Conservation (phyloP, 179 eudicot species). For the Beta macrorhiza region DNA sequence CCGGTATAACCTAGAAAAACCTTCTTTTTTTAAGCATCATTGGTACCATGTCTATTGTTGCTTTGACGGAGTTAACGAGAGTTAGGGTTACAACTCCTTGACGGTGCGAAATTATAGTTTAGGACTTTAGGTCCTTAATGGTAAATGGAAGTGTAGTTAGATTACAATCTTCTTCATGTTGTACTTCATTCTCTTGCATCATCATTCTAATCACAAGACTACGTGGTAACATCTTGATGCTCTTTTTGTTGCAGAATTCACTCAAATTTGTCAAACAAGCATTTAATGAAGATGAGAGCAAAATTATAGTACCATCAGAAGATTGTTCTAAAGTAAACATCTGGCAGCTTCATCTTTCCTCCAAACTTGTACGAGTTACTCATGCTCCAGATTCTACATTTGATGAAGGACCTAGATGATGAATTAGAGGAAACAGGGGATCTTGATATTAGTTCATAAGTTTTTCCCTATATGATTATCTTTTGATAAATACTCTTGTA, state of each 20-base stretch:
- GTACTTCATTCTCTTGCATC: not conserved
- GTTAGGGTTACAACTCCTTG: too few species aligned
- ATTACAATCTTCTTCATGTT: not conserved
- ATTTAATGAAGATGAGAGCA: slow-evolving; percentile 71
- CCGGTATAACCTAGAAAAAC: too few species aligned
- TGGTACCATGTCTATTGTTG: too few species aligned
- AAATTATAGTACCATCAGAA: slow-evolving; percentile 58
- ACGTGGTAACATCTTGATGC: not conserved
- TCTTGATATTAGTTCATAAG: not conserved
- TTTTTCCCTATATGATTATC: not conserved
- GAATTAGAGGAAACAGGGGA: not conserved
- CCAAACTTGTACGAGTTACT: slow-evolving; percentile 22
- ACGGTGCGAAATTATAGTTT: too few species aligned
- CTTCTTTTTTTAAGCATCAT: too few species aligned
- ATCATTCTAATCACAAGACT: not conserved
- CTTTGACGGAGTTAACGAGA: too few species aligned
- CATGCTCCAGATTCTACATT: slow-evolving; percentile 11
- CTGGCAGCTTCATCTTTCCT: slow-evolving; percentile 58
- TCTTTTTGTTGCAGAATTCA: slow-evolving; percentile 51
- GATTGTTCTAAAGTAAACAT: slow-evolving; percentile 76
- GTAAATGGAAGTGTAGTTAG: too few species aligned
- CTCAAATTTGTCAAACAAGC: slow-evolving; percentile 77
- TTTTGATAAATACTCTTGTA: not conserved
- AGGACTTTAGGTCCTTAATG: too few species aligned
- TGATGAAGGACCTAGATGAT: slow-evolving; percentile 12